A percentile compares a stretch with the other conserved stretches of the same genome.
These are phyloP conservation scores for Butyriboletus loyo DNA, from an alignment of 768 basidiomycete species.

Conservation along the genomic window DNA sequence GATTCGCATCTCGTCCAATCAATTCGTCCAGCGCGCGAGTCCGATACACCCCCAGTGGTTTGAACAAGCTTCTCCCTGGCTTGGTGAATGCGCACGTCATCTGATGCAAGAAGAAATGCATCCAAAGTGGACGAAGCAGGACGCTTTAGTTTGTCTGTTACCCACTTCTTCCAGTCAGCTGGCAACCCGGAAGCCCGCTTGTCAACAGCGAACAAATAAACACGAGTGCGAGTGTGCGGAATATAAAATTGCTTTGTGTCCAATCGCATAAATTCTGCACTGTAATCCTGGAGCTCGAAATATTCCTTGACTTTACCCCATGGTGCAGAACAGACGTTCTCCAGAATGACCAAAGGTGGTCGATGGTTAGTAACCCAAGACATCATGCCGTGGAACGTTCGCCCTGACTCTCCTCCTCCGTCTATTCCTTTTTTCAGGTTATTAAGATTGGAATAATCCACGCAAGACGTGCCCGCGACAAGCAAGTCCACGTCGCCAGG, in stretches of 20 bases:
- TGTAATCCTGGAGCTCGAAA: constrained; percentile 74
- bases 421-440: constrained; percentile 89
- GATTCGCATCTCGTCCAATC: constrained; percentile 95
- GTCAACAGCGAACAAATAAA: constrained; percentile 80
- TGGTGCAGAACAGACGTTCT: constrained; percentile 91
- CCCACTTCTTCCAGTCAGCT: constrained; percentile 60
- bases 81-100: constrained; percentile 88
- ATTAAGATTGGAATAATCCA: constrained; percentile 96
- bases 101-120: constrained; percentile 85
- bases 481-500: constrained; percentile 90
- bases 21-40: constrained; percentile 67
- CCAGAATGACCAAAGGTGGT: constrained; percentile 89
- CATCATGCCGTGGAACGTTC: constrained; percentile 95
- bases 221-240: constrained; percentile 90
- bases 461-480: constrained; percentile 93
- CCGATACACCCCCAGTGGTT: constrained; percentile 54
- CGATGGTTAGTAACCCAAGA: constrained; percentile 84
- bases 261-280: constrained; percentile 63
- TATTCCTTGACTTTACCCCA: constrained; percentile 76
- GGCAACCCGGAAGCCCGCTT: constrained; percentile 59
- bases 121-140: constrained; percentile 89
- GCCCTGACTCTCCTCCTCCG: constrained; percentile 87
- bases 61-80: constrained; percentile 82
- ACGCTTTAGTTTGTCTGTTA: constrained; percentile 64
- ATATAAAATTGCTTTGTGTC: constrained; percentile 92